Base-by-base conservation (phyloP, 768 basidiomycete genomes). In the Rhodosporidiobolus odoratus region DNA sequence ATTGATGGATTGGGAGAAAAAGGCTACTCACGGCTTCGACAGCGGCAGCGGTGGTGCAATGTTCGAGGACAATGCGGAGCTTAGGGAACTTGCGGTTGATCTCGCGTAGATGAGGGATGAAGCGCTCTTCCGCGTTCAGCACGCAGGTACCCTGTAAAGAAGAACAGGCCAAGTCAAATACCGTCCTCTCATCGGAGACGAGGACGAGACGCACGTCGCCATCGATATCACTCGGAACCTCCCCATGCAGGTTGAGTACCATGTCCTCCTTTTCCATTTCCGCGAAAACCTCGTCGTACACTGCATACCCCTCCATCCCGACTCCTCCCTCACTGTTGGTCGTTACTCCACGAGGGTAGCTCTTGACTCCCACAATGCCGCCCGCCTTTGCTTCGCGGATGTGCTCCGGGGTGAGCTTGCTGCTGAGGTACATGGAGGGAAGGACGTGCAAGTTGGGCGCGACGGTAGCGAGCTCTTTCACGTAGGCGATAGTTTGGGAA, bases 291-390 rank as follows among this genome's bases (percentile, higher is more conserved):
- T 89, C 88, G 80, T 97, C 96, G 79, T 95, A 99, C 2, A 85
- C 83, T 75, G 90, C 90, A 76, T 98, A 98, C 21, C 91, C 91
- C 79, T 98, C 95, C 74, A 75, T 75, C 12, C 74, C 74, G 74
- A 98, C 95, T 12, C 96, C 96, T 41, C 90, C 88, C 67, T 93
- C 91, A 19, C 91, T 94, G 79, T 97, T 95, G 43, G 96, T 99
- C 32, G 96, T 99, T 6, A 99, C 95, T 16, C 96, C 96, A 69
- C 91, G 84, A 58, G 96, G 96, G 79, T 99, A 99, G 23, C 91
- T 93, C 81, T 99, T 98, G 75, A 99, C 91, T 48, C 95, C 85
- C 56, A 84, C 85, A 71, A 99, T 85, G 27, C 96, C 95, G 25
- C 89, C 89, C 43, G 83, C 80, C 63, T 88, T 89, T 19, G 95